Evolutionary conservation across 2,329 filamentous ascomycete species (phyloP), one percentile per base, ranked within the genome.

Genomic region (Fusarium sp.): DNA sequence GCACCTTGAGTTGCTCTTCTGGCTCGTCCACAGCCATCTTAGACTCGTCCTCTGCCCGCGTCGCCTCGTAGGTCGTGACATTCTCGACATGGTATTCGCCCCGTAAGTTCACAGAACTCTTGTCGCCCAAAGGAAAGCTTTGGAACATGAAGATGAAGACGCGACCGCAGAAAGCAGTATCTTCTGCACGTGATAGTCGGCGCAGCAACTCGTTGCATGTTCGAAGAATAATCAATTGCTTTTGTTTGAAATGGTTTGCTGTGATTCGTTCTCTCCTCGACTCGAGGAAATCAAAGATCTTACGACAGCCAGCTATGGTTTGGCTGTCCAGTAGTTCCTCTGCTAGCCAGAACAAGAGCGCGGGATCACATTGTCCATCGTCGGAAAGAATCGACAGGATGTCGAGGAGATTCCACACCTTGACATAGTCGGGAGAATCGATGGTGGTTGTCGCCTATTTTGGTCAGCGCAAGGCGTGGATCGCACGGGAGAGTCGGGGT

Each of bases 141-240:
- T 99, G 96, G 82, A 98, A 99, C 79, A 99, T 90, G 82, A 98
- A 99, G 72, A 99, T 98, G 82, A 98, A 98, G 31, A 99, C 96
- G 42, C 96, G 90, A 21, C 96, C 96, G 78, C 96, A 99, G 80
- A 99, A 99, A 2, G 97, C 94, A 0, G 96, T 97, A 81, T 99
- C 96, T 80, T 98, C 95, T 8, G 96, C 95, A 63, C 96, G 90
- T n/a, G 96, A 98, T 5, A 99, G 87, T 49, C 96, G 89, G 39
- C 95, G 91, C n/a, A 99, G 86, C 21, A 99, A 86, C 82, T 98
- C 96, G 81, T 98, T 99, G 83, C 96, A 99, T 67, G 93, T 93
- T 77, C 96, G 89, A n/a, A 99, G 84, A 73, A 98, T 96, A 63
- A 97, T 91, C 45, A 98, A 84, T 66, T 94, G 92, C 81, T 97